Evolutionary conservation across 1,284 basidiomycete species (phyloP), one percentile per base, ranked within the genome.

Genomic region (Erythrobasidium hasegawianum): DNA sequence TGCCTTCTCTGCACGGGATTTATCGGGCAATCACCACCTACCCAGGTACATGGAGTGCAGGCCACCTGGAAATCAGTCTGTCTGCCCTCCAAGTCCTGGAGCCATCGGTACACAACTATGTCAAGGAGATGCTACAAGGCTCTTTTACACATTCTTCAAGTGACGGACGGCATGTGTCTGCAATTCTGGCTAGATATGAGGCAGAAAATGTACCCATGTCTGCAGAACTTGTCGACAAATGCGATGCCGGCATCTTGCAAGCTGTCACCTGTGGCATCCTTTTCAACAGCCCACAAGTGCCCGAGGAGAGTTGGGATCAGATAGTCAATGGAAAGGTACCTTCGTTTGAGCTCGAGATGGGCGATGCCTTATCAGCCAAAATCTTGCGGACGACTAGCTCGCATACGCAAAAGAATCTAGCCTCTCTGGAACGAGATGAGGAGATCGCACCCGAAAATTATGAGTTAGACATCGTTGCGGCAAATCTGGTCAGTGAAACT

Each of bases 151-250:
- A 87, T 68, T 26, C 73, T 72, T 26, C 69, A 64, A 18, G 71
- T 72, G 62, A 69, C 7, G 68, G 67, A 16, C 71, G 75, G 22
- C 72, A 70, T 57, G 73, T 76, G 29, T 65, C 74, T 43, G 84
- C 86, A 0, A 85, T 93, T 69, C 81, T 93, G 43, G 81, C 86
- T 16, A 85, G 88, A 40, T 95, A 95, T 75, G 82, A 88, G 22
- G 81, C 83, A 16, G 83, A 83, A 56, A 87, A 86, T 20, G 82
- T 87, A 9, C 90, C 90, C 13, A 80, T 94, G 20, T 90, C 87
- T 57, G 90, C 90, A n/a, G 90, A 91, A 75, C 91, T 94, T 73
- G 83, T 89, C 62, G 84, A 90, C 7, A 90, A 90, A 77, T 90
- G 88, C 72, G 84, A 88, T 29, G 83, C 91, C 73, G 90, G 92